A percentile compares a stretch with the other conserved stretches of the same genome.
These are phyloP conservation scores for Ophioceras dolichostomum DNA, from an alignment of 2,329 filamentous ascomycete genomes.

Conservation along the genomic window DNA sequence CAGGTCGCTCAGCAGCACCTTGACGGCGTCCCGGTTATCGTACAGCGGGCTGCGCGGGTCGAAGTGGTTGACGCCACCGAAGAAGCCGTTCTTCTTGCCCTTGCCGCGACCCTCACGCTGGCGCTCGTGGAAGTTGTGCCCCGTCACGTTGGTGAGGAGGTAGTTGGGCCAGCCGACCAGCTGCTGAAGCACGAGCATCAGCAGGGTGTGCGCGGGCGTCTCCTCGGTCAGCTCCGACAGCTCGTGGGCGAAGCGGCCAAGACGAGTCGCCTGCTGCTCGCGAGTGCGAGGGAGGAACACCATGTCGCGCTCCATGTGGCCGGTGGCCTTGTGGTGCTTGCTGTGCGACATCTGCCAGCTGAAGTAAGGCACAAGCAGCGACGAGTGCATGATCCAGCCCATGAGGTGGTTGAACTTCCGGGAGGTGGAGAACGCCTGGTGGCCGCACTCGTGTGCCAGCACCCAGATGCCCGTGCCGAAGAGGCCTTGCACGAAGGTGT, in stretches of 20 bases:
- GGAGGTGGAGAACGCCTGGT: constrained; percentile 92
- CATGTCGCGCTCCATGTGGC: constrained; percentile 96
- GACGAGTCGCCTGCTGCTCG: constrained; percentile 62
- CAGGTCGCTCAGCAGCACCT: constrained; percentile 78
- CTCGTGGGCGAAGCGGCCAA: constrained; percentile 69
- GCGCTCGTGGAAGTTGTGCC: constrained; percentile 86
- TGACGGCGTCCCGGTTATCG: constrained; percentile 78
- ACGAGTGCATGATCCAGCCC: constrained; percentile 82
- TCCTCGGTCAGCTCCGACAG: constrained; percentile 85
- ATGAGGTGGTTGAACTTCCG: constrained; percentile 83
- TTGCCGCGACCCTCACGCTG: constrained; percentile 88
- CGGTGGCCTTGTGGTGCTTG: constrained; percentile 99
- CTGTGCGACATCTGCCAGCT: constrained; percentile 99
- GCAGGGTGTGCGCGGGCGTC: constrained; percentile 72
- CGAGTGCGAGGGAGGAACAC: constrained; percentile 94
- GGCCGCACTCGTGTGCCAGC: constrained; percentile 93
- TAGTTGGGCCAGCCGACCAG: constrained; percentile 90
- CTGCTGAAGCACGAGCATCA: constrained; percentile 71
- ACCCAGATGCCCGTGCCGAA: constrained; percentile 95
- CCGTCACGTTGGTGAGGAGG: constrained; percentile 82
- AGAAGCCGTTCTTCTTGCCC: constrained; percentile 77
- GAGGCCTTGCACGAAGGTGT: constrained; percentile 77
- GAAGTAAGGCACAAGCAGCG: constrained; percentile 85
- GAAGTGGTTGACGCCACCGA: constrained; percentile 89
- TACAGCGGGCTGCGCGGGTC: constrained; percentile 78